A percentile compares a stretch with the other conserved stretches of the same genome.
Evolutionary conservation across 2,329 filamentous ascomycete species (phyloP).

Genomic region (Fusarium verrucosum): DNA sequence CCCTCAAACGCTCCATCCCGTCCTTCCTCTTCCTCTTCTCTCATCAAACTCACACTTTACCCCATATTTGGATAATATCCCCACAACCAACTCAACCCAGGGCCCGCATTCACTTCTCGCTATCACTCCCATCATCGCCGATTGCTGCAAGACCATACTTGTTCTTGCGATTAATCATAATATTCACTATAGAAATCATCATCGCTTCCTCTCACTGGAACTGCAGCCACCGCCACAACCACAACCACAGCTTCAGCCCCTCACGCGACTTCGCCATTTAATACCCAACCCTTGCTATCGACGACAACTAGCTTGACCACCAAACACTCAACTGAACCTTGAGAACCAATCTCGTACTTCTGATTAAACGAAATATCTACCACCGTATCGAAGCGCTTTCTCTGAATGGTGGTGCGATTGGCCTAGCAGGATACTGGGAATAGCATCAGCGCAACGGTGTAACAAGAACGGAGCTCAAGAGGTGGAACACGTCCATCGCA

Average conservation of each 20-base stretch:
- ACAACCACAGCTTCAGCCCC: not conserved
- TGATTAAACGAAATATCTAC: not conserved
- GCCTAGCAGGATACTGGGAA: conserved; percentile 19
- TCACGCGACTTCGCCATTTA: not conserved
- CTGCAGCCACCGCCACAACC: not conserved
- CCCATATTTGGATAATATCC: conserved; percentile 42
- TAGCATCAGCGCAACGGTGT: conserved; percentile 7
- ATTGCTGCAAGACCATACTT: conserved; percentile 15
- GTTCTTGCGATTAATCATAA: conserved; percentile 11
- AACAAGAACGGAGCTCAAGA: conserved; percentile 18
- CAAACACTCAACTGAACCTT: not conserved
- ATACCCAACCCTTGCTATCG: not conserved
- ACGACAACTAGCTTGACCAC: not conserved
- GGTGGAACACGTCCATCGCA: conserved; percentile 2
- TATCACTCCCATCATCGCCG: conserved; percentile 9
- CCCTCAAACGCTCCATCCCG: conserved; percentile 3
- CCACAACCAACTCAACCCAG: conserved; percentile 40
- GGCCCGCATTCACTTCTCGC: conserved; percentile 33
- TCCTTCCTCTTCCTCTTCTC: conserved; percentile 14
- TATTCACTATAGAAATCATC: conserved; percentile 1
- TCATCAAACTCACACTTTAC: conserved; percentile 33
- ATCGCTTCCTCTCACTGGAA: not conserved
- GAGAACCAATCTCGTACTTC: not conserved
- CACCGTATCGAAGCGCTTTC: conserved; percentile 13
- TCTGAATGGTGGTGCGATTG: conserved; percentile 26